phyloP scores from a whole-genome alignment of 495 filamentous ascomycete genomes.

The Amphirosellinia nigrospora region DNA sequence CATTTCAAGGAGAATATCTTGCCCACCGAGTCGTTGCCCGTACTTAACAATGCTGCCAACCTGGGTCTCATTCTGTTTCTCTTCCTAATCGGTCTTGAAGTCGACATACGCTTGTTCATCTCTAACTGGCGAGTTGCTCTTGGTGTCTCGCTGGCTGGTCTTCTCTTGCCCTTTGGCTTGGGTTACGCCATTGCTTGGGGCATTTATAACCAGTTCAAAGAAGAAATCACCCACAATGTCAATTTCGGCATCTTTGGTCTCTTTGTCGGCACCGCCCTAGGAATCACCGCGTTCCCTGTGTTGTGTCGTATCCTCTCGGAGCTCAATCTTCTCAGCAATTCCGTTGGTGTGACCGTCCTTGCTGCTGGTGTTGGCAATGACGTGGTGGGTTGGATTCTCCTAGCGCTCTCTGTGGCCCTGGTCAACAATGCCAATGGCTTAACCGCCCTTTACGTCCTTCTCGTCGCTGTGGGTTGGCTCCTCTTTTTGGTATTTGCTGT shows the following conservation, averaged over 20 bases:
- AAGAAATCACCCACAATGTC: constrained; percentile 69
- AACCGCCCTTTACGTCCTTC: constrained; percentile 84
- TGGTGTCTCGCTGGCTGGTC: constrained; percentile 83
- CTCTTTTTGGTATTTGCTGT: constrained; percentile 78
- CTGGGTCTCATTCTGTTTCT: constrained; percentile 89
- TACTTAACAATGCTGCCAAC: constrained; percentile 83
- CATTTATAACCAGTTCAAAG: constrained; percentile 77
- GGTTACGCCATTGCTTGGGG: constrained; percentile 83
- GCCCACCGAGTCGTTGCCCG: constrained; percentile 72
- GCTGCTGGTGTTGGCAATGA: constrained; percentile 97
- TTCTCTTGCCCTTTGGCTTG: constrained; percentile 77
- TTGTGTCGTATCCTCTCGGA: constrained; percentile 94
- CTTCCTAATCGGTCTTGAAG: constrained; percentile 91
- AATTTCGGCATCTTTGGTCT: constrained; percentile 84
- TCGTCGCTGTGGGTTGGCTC: constrained; percentile 76
- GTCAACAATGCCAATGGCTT: constrained; percentile 88
- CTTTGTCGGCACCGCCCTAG: constrained; percentile 93
- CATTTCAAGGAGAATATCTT: constrained; percentile 82
- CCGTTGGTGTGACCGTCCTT: constrained; percentile 88
- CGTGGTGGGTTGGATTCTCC: constrained; percentile 91
- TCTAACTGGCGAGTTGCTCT: constrained; percentile 87
- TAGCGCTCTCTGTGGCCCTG: constrained; percentile 91
- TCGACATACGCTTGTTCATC: constrained; percentile 83
- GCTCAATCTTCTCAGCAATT: constrained; percentile 82
- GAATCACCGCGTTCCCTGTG: constrained; percentile 96